These are phyloP conservation scores for Trichoderma semiorbis DNA, from an alignment of 2,329 filamentous ascomycete genomes.

Conservation along the genomic window DNA sequence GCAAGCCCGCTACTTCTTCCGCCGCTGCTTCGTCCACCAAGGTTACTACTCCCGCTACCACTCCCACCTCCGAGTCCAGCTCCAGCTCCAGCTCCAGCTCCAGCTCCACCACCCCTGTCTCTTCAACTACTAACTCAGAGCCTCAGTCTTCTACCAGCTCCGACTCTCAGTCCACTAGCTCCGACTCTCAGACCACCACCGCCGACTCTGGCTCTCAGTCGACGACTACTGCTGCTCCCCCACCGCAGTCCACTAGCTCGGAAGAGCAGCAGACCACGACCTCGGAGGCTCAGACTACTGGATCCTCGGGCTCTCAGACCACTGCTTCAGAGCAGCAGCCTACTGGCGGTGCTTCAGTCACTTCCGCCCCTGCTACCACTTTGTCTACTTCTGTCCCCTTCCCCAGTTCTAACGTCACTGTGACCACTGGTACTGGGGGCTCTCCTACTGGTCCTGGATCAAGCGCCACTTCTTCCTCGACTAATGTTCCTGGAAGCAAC, in stretches of 20 bases:
- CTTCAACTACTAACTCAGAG: background rate
- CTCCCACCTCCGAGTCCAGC: constrained; percentile 27
- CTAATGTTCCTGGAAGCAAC: constrained; percentile 15
- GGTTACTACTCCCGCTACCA: constrained; percentile 21
- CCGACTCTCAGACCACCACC: background rate
- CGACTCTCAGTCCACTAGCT: background rate
- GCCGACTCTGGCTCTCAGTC: background rate
- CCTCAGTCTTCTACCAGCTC: background rate
- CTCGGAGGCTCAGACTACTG: background rate
- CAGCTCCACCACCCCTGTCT: constrained; percentile 13
- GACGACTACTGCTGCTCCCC: background rate
- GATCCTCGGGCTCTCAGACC: background rate
- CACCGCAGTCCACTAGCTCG: background rate
- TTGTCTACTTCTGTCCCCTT: constrained; percentile 23
- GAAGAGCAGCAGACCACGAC: background rate
- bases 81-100: constrained; percentile 25
- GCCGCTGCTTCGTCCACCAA: constrained; percentile 20
- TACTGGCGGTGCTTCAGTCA: constrained; percentile 17
- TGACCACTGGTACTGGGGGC: background rate
- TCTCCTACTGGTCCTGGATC: constrained; percentile 19
- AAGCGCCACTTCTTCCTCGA: constrained; percentile 17
- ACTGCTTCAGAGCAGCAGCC: background rate
- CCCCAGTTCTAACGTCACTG: constrained; percentile 20
- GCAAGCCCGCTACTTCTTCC: constrained; percentile 19
- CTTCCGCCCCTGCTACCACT: constrained; percentile 23